These are phyloP conservation scores for Thraustotheca clavata DNA, from an alignment of 352 stramenopile species.

Conservation along the genomic window DNA sequence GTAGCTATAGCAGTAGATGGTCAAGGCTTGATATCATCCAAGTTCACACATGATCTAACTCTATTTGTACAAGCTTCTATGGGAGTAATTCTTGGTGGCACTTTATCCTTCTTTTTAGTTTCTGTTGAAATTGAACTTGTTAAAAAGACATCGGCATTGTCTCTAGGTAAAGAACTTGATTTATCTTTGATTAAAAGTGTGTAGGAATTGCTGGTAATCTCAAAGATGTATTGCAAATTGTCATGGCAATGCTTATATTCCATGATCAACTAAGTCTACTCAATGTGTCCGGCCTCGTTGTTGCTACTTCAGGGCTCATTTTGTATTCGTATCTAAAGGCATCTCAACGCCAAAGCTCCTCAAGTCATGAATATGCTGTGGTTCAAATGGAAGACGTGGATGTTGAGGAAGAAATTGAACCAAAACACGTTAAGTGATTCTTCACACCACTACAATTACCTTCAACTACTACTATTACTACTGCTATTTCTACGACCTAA, in stretches of 20 bases:
- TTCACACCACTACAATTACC: not conserved
- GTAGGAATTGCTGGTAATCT: slow-evolving; percentile 58
- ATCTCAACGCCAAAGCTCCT: slow-evolving; percentile 23
- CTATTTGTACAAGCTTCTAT: slow-evolving; percentile 42
- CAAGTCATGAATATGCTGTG: not conserved
- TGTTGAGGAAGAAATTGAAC: not conserved
- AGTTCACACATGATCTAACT: slow-evolving; percentile 42
- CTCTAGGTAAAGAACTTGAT: slow-evolving; percentile 27
- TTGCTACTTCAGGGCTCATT: slow-evolving; percentile 64
- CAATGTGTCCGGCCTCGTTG: slow-evolving; percentile 57
- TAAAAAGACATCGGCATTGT: slow-evolving; percentile 75
- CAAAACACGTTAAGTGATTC: not conserved
- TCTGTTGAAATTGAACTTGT: slow-evolving; percentile 76
- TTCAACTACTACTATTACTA: not conserved
- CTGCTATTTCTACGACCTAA: not conserved
- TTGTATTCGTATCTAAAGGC: slow-evolving; percentile 70
- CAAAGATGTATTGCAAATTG: slow-evolving; percentile 73
- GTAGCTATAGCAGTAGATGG: slow-evolving; percentile 52
- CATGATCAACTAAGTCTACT: slow-evolving; percentile 48
- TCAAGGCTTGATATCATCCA: slow-evolving; percentile 36
- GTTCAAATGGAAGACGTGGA: slow-evolving; percentile 2
- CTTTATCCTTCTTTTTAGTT: slow-evolving; percentile 66
- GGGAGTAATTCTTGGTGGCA: slow-evolving; percentile 62
- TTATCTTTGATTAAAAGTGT: not conserved
- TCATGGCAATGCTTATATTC: slow-evolving; percentile 71